A percentile compares a stretch with the other conserved stretches of the same genome.
phyloP scores from a whole-genome alignment of 805 yeast species.

The Barnettozyma pratensis region DNA sequence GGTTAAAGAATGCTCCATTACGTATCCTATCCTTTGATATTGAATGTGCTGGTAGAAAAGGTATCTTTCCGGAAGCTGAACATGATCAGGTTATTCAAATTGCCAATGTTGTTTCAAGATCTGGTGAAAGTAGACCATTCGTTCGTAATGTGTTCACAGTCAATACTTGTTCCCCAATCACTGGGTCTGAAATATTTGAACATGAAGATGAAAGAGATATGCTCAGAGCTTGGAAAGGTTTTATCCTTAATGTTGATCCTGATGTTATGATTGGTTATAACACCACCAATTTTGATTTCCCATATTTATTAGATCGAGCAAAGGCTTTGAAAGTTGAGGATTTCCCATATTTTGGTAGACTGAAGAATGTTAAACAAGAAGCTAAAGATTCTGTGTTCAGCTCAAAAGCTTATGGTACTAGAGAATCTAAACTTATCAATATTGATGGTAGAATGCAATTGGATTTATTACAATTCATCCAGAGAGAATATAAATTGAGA shows the following conservation, averaged over 20 bases:
- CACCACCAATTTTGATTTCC: conserved; percentile 91
- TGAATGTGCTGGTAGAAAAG: conserved; percentile 97
- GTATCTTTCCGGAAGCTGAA: conserved; percentile 93
- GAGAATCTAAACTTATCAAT: conserved; percentile 86
- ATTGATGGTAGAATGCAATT: conserved; percentile 95
- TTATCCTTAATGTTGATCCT: conserved; percentile 80
- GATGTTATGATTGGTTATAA: conserved; percentile 97
- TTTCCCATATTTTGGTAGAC: conserved; percentile 87
- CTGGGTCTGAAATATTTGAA: conserved; percentile 85
- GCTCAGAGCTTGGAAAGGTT: conserved; percentile 83
- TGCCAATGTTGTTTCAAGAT: conserved; percentile 85
- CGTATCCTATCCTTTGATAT: conserved; percentile 93
- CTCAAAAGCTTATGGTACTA: conserved; percentile 93
- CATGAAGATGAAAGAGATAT: conserved; percentile 73
- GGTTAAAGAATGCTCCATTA: conserved; percentile 89
- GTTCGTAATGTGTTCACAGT: conserved; percentile 93
- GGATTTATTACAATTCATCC: conserved; percentile 87
- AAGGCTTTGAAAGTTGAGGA: conserved; percentile 53
- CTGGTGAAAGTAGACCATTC: conserved; percentile 85
- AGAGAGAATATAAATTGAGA: conserved; percentile 90
- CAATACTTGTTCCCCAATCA: conserved; percentile 84
- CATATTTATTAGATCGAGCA: conserved; percentile 87
- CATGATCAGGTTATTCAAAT: conserved; percentile 94
- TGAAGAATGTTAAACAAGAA: conserved; percentile 64
- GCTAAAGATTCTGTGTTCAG: conserved; percentile 78